Base-by-base conservation (phyloP, 129 eudicot genomes). In the Calendula officinalis region DNA sequence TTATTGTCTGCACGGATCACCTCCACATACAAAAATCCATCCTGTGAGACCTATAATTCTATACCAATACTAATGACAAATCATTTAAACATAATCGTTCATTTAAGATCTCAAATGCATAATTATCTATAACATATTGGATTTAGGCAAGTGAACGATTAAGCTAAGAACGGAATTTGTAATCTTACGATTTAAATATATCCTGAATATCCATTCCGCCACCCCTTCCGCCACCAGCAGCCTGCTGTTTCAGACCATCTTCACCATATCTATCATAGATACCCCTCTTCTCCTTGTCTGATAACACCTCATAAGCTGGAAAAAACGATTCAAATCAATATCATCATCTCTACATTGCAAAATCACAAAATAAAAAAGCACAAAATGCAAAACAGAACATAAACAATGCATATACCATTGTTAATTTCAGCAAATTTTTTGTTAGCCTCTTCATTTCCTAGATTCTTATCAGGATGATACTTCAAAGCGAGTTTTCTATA, bases 121-220 rank as follows among this genome's bases (percentile, higher is more conserved):
- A n/a, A n/a, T n/a, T n/a, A n/a, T n/a, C n/a, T n/a, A n/a, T n/a
- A n/a, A n/a, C n/a, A 22, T 22, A 22, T 22, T 22, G 2, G 30
- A 22, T 22, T 22, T 22, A 22, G 30, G 30, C 5, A 6, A 3
- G 43, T 3, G 39, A 66, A 51, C 48, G 30, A 37, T 66, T 37
- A 49, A 65, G 8, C 16, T 36, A 39, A 7, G 51, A 33, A 6
- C 40, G 11, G 1, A 46, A 46, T 37, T 10, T 39, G 54, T 9
- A 55, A 53, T 72, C 97, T 83, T 83, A 94, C 99, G 80, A 71
- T 78, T 86, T 81, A 77, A 94, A 94, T 5, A 94, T 86, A 74
- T 94, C 99, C 55, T 89, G 89, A 48, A 94, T 83, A 54, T 92
- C 88, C 96, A 92, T 92, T 15, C 98, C 99, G 3, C 95, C 95